Conservation (phyloP, 2,329 filamentous ascomycete genomes). For the Fusarium sambucinum region DNA sequence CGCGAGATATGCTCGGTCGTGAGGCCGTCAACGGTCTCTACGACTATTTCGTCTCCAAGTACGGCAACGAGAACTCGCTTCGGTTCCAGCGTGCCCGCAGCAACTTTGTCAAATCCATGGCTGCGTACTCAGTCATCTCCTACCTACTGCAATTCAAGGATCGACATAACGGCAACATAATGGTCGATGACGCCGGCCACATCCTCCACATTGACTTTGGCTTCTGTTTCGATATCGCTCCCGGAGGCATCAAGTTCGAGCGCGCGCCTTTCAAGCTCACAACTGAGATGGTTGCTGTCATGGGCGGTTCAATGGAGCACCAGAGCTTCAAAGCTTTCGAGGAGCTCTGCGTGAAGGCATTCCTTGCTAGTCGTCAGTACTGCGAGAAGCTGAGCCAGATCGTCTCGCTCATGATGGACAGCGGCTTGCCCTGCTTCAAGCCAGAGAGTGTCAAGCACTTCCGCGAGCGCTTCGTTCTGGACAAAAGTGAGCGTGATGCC, state of each 20-base stretch:
- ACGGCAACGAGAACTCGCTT: conserved; percentile 94
- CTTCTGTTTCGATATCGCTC: conserved; percentile 99
- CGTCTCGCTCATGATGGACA: conserved; percentile 95
- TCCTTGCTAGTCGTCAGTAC: conserved; percentile 87
- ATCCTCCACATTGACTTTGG: conserved; percentile 99
- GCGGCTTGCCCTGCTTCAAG: conserved; percentile 96
- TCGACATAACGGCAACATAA: conserved; percentile 99
- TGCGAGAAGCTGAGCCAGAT: conserved; percentile 90
- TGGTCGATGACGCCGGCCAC: conserved; percentile 97
- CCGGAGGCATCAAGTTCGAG: conserved; percentile 97
- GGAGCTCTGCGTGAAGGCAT: conserved; percentile 94
- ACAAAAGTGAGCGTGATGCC: conserved; percentile 91
- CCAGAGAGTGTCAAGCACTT: conserved; percentile 95
- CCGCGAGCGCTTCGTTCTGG: conserved; percentile 89
- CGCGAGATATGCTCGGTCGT: conserved; percentile 96
- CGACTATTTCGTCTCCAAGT: conserved; percentile 98
- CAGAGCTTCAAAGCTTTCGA: conserved; percentile 97
- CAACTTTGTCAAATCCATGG: conserved; percentile 99
- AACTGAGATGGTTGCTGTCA: conserved; percentile 97
- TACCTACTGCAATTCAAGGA: conserved; percentile 99
- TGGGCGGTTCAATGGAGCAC: conserved; percentile 87
- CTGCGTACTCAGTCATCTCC: conserved; percentile 96
- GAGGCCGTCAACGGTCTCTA: conserved; percentile 98
- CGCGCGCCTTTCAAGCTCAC: conserved; percentile 98
- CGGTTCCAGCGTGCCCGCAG: conserved; percentile 93